Evolutionary conservation across 345 rosid genomes (phyloP).

Genomic region (Citrus sinensis): DVS_A1.0 CM039163.1:48839501-48840000

Average conservation of each 20-base stretch:
- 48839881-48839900: not conserved
- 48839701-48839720: not conserved
- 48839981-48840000: constrained; percentile 96
- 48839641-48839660: too few relatives aligned
- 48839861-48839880: constrained; percentile 7
- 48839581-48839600: too few relatives aligned
- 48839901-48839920: not conserved
- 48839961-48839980: constrained; percentile 26
- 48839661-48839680: too few relatives aligned
- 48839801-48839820: constrained; percentile 73
- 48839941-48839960: not conserved
- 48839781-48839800: constrained; percentile 88
- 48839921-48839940: not conserved
- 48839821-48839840: constrained; percentile 83
- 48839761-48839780: constrained; percentile 18
- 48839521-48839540: not conserved
- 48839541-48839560: not conserved
- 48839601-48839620: too few relatives aligned
- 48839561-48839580: not conserved
- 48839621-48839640: not conserved
- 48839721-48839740: not conserved
- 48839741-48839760: not conserved
- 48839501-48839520: not conserved
- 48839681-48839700: not conserved
- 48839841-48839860: constrained; percentile 68